Conservation (phyloP, 1,284 basidiomycete genomes). For the Sporisorium sorghi region DNA sequence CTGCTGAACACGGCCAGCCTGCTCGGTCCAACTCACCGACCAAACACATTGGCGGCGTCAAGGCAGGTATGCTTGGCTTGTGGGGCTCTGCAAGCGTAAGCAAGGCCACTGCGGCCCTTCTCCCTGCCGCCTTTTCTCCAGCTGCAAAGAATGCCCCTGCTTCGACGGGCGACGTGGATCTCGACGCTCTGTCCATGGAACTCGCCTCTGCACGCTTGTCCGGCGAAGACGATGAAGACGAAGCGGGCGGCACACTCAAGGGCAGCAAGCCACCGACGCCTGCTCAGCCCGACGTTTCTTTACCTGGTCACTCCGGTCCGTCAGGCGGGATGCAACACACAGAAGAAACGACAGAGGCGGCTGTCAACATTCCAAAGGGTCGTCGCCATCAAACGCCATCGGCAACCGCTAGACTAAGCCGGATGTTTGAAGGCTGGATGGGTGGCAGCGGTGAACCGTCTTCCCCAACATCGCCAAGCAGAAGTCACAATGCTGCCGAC, state of each 20-base stretch:
- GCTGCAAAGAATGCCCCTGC: slow-evolving; percentile 10
- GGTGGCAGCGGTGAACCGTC: slow-evolving; percentile 28
- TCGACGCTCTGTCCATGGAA: slow-evolving; percentile 45
- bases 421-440: slow-evolving; percentile 64
- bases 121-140: slow-evolving; percentile 20
- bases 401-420: slow-evolving; percentile 54
- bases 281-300: not conserved
- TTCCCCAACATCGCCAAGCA: slow-evolving; percentile 26
- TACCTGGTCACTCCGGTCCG: not conserved
- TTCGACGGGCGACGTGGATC: slow-evolving; percentile 45
- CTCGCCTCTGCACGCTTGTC: slow-evolving; percentile 22
- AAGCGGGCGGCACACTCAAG: slow-evolving; percentile 40
- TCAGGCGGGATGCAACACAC: not conserved
- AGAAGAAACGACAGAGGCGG: not conserved
- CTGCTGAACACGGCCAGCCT: slow-evolving; percentile 7
- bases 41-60: slow-evolving; percentile 18
- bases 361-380: slow-evolving; percentile 30
- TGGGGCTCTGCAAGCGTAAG: slow-evolving; percentile 48
- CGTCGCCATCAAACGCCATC: slow-evolving; percentile 42
- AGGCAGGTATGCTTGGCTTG: slow-evolving; percentile 45
- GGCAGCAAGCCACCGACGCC: slow-evolving; percentile 36
- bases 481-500: not conserved
- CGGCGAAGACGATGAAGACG: slow-evolving; percentile 32
- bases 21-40: slow-evolving; percentile 21
- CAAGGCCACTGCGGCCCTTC: slow-evolving; percentile 43